These are phyloP conservation scores for Thelonectria blattea DNA, from an alignment of 2,329 filamentous ascomycete genomes.

Conservation along the genomic window DNA sequence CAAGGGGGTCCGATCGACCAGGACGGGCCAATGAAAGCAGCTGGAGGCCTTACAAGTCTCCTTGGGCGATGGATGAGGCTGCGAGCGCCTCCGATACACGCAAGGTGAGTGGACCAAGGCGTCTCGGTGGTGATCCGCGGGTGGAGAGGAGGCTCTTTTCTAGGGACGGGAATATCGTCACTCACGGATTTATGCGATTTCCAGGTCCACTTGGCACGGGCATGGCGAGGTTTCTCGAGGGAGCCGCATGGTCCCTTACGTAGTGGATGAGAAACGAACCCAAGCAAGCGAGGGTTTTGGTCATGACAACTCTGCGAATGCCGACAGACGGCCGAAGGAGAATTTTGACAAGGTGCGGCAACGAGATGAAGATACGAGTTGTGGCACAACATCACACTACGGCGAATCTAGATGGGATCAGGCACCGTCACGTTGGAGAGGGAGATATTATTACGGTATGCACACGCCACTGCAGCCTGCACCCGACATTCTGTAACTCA, in stretches of 20 bases:
- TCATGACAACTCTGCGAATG: conserved; percentile 29
- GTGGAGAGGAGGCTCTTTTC: conserved; percentile 25
- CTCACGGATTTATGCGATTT: conserved; percentile 20
- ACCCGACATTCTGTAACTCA: background rate
- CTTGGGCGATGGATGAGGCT: background rate
- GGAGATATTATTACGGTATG: background rate
- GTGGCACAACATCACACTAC: conserved; percentile 11
- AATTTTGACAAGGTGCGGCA: conserved; percentile 21
- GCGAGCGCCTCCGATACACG: conserved; percentile 5
- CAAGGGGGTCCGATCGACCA: background rate
- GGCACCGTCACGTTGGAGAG: conserved; percentile 6
- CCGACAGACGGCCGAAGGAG: conserved; percentile 34
- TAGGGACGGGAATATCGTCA: conserved; percentile 31
- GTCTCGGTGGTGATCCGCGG: conserved; percentile 17
- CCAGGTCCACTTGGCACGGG: conserved; percentile 30
- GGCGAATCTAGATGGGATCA: conserved; percentile 11
- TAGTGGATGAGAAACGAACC: background rate
- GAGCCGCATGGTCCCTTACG: conserved; percentile 31
- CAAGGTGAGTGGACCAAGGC: conserved; percentile 6
- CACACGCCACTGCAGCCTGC: conserved; percentile 5
- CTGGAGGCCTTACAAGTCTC: background rate
- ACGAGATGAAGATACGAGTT: conserved; percentile 14
- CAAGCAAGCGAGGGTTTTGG: background rate
- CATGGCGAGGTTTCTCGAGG: conserved; percentile 24
- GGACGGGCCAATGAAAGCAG: conserved; percentile 24